phyloP scores from a whole-genome alignment of 768 basidiomycete species.

The Cystofilobasidium bisporidii region DNA sequence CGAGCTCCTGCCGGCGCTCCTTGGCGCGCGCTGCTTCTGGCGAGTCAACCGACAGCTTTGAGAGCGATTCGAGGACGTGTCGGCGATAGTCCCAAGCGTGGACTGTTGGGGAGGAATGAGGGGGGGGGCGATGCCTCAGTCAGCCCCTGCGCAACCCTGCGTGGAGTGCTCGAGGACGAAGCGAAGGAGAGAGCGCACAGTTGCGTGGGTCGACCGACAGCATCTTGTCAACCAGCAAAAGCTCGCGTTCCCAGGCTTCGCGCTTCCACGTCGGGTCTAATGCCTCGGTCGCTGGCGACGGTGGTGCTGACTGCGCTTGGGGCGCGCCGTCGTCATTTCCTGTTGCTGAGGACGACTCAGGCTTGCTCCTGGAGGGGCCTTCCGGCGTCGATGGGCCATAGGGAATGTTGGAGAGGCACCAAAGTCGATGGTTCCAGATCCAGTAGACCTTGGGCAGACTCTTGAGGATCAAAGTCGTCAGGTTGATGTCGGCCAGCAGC shows the following conservation, averaged over 20 bases:
- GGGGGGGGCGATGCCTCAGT: background rate
- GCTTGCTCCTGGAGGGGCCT: background rate
- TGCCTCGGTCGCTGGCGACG: background rate
- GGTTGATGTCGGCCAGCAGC: constrained; percentile 63
- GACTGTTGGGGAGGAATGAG: constrained; percentile 47
- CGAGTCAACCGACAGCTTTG: constrained; percentile 45
- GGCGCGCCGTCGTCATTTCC: constrained; percentile 31
- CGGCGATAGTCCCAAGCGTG: constrained; percentile 91
- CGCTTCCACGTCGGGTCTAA: constrained; percentile 56
- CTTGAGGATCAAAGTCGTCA: constrained; percentile 73
- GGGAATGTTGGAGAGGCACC: constrained; percentile 85
- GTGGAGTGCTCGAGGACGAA: too few species aligned
- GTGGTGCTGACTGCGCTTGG: constrained; percentile 38
- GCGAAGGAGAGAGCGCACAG: constrained; percentile 50
- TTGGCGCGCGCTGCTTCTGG: constrained; percentile 22
- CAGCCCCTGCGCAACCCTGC: background rate
- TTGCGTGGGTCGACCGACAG: constrained; percentile 83
- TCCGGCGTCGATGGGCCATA: constrained; percentile 47
- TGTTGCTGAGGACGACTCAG: background rate
- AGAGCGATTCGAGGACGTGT: constrained; percentile 63
- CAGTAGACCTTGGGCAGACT: constrained; percentile 90
- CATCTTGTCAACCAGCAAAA: constrained; percentile 84
- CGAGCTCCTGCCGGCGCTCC: constrained; percentile 57
- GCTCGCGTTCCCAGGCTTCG: constrained; percentile 71
- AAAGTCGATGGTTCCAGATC: constrained; percentile 96